Conservation (phyloP, 2,329 filamentous ascomycete genomes). For the Diaporthe vaccinii region DNA sequence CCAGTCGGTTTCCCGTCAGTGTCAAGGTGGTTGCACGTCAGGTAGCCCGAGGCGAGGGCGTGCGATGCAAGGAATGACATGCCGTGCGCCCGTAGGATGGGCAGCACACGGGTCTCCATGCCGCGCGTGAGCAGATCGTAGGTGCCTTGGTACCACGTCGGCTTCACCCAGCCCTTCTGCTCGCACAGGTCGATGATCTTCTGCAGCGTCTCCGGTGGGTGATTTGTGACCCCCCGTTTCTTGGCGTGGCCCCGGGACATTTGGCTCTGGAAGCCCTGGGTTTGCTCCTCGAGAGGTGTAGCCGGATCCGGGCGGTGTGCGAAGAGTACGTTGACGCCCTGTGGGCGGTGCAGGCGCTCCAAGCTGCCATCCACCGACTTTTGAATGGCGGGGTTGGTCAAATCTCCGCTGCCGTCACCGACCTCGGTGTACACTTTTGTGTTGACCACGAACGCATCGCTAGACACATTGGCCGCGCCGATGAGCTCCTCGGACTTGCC, state of each 20-base stretch:
- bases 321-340: conserved; percentile 52
- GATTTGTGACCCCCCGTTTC: conserved; percentile 55
- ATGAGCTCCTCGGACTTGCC: conserved; percentile 51
- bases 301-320: conserved; percentile 51
- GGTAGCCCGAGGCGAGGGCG: conserved; percentile 48
- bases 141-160: conserved; percentile 55
- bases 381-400: conserved; percentile 45
- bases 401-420: conserved; percentile 48
- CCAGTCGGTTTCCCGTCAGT: conserved; percentile 46
- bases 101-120: conserved; percentile 52
- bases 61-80: conserved; percentile 45
- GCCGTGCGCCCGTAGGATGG: conserved; percentile 51
- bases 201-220: conserved; percentile 48
- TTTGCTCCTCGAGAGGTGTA: conserved; percentile 53
- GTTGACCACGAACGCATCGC: conserved; percentile 49
- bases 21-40: conserved; percentile 51
- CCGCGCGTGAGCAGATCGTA: conserved; percentile 55
- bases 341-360: conserved; percentile 43
- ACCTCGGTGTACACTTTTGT: conserved; percentile 52
- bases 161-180: conserved; percentile 52
- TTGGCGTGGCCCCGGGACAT: conserved; percentile 50
- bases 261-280: conserved; percentile 50
- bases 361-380: conserved; percentile 49
- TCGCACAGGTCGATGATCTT: conserved; percentile 51
- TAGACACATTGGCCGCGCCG: conserved; percentile 46